phyloP scores from a whole-genome alignment of 352 stramenopile genomes.

The Globisporangium spiculum region DNA sequence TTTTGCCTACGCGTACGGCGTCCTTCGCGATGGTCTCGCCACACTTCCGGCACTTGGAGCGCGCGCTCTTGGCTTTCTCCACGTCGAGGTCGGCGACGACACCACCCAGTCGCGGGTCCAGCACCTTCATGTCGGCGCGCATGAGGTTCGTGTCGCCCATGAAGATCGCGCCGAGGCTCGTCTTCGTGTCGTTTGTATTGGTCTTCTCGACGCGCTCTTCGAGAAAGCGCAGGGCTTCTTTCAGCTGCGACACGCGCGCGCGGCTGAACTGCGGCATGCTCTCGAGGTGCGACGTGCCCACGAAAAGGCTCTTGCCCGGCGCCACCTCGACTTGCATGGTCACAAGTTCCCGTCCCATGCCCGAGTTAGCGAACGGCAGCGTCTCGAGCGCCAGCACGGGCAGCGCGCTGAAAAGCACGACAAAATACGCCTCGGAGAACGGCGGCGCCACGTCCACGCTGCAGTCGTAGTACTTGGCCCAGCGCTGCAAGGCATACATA shows the following conservation, averaged over 20 bases:
- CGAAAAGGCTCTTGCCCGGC: conserved; percentile 41
- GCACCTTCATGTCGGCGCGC: conserved; percentile 49
- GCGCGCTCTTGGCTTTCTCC: conserved; percentile 44
- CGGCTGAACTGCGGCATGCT: conserved; percentile 56
- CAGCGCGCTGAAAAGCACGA: conserved; percentile 74
- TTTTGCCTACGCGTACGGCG: conserved; percentile 49
- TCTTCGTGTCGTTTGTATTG: background rate
- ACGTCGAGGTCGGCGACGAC: conserved; percentile 41
- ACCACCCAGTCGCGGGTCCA: conserved; percentile 34
- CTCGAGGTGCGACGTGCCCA: conserved; percentile 71
- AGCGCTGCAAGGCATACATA: conserved; percentile 25
- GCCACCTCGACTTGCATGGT: conserved; percentile 49
- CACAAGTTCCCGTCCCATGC: conserved; percentile 74
- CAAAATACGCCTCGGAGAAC: conserved; percentile 74
- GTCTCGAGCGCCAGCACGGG: conserved; percentile 56
- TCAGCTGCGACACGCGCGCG: conserved; percentile 49
- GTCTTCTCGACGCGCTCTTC: conserved; percentile 36
- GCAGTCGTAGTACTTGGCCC: conserved; percentile 76
- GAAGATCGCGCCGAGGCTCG: conserved; percentile 60
- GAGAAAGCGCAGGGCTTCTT: conserved; percentile 48
- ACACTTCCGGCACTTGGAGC: conserved; percentile 60
- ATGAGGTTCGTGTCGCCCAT: conserved; percentile 81
- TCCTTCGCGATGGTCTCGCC: conserved; percentile 41
- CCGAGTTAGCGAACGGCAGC: conserved; percentile 66
- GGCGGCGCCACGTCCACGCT: conserved; percentile 63